Evolutionary conservation across 2,329 filamentous ascomycete genomes (phyloP), one percentile per base, ranked within the genome.

Genomic region (Ophiocordyceps robertsii): DNA sequence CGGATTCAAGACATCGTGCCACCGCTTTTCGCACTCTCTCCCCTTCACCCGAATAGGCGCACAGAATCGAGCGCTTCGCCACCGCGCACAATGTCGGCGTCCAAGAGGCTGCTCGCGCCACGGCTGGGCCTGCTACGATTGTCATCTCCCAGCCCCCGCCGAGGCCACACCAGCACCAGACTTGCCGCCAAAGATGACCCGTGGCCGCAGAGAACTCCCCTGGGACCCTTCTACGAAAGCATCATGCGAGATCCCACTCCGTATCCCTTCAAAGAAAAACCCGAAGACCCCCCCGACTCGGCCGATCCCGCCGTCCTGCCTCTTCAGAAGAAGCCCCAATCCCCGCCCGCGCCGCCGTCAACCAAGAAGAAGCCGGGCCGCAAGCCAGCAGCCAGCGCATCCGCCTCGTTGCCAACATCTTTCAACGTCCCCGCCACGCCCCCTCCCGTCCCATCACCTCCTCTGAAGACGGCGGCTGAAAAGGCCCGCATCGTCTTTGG

Each of bases 401-500:
- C 50, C 21, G 45, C 43, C 17, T 24, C 47, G 6, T 27, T 27
- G 24, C 16, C 42, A n/a, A 29, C 19, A 7, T 21, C 45, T 7
- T 36, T 31, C 27, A 16, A 31, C 14, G 10, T 45, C 7, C 8
- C 50, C 32, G 38, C 41, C 7, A 43, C 47, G 8, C 38, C 41
- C 17, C 46, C 44, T 14, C 38, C 47, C 9, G 30, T 43, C 3
- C 44, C 45, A 9, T 40, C 44, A 21, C 31, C 50, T 21, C 47
- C 50, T 6, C 48, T 52, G 7, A 60, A 67, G 16, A 69, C 69
- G 40, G 68, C 65, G 14, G 57, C 77, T 50, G 69, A 76, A 43
- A 72, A 69, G 33, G 68, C 77, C 19, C 67, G 77, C 37, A 77
- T 93, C 53, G 73, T 95, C 29, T 95, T 98, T 56, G 87, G 88